Evolutionary conservation across 768 basidiomycete species (phyloP).

Genomic region (Wakefieldia striispora): DNA sequence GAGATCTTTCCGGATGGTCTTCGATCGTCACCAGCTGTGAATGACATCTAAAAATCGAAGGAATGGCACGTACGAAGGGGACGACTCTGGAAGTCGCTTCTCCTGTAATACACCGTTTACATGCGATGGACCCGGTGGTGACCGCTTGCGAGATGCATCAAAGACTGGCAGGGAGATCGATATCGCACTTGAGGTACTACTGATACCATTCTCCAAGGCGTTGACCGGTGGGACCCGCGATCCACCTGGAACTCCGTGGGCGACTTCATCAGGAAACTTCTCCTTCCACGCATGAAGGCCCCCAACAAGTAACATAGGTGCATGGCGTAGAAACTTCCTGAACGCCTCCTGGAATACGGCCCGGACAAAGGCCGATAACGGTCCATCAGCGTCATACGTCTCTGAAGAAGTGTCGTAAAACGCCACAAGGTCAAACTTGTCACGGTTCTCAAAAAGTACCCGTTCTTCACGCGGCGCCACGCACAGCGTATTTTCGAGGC

Average conservation of each 20-base stretch:
- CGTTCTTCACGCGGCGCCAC: slow-evolving; percentile 70
- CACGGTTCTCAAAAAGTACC: slow-evolving; percentile 76
- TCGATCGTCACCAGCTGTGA: slow-evolving; percentile 11
- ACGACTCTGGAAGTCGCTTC: slow-evolving; percentile 17
- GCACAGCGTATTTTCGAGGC: slow-evolving; percentile 72
- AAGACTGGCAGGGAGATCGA: slow-evolving; percentile 14
- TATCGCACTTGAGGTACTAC: slow-evolving; percentile 28
- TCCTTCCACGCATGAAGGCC: slow-evolving; percentile 81
- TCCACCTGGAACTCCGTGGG: slow-evolving; percentile 22
- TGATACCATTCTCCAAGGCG: slow-evolving; percentile 25
- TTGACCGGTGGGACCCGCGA: slow-evolving; percentile 15
- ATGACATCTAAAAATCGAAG: slow-evolving; percentile 2
- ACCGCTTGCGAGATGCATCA: slow-evolving; percentile 15
- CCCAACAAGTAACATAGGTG: slow-evolving; percentile 82
- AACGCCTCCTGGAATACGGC: slow-evolving; percentile 76
- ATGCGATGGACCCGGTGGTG: slow-evolving; percentile 4
- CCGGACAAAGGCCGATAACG: slow-evolving; percentile 58
- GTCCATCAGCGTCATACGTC: slow-evolving; percentile 47
- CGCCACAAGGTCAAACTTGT: slow-evolving; percentile 86
- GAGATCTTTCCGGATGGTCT: slow-evolving; percentile 16
- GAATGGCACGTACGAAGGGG: slow-evolving; percentile 19
- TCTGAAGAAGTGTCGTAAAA: slow-evolving; percentile 75
- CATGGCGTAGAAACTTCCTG: slow-evolving; percentile 64
- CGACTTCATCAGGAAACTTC: slow-evolving; percentile 46
- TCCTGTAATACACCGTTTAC: slow-evolving; percentile 19